Base-by-base conservation (phyloP, 345 rosid species). In the Adansonia digitata region DNA sequence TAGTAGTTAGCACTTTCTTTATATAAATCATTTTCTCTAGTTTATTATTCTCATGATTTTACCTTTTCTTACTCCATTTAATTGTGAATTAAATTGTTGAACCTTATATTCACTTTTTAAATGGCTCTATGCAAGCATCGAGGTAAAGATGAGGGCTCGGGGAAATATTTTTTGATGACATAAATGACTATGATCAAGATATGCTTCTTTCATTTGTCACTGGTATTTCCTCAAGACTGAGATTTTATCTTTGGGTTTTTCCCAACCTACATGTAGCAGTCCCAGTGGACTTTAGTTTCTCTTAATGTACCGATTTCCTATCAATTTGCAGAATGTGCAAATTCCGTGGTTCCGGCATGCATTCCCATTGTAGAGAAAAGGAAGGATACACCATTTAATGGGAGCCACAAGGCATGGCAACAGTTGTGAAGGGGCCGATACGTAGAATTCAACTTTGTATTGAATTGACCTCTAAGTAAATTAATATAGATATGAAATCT, bases 361-460 rank as follows among this genome's bases (percentile, higher is more conserved):
- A 84, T 91, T 79, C 99, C 99, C 34, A 93, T 95, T 64, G 76
- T 95, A 74, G 94, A 90, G 80, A 95, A 79, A 81, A 88, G 97
- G 84, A 95, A 89, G 78, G 93, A 93, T 59, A 90, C 60, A 15
- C 90, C 90, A 7, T 95, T 86, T 72, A 89, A 92, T 7, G 97
- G 93, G 75, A 75, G 81, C 64, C 90, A 95, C 80, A 93, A 91
- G 86, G 98, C 94, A 31, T 95, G 98, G 98, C 99, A 95, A 75
- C 99, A 95, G 76, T 73, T 95, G 79, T 91, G 99, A 14, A 80
- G 99, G 80, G 99, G 99, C 5, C 92, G 99, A 74, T 95, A 93
- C 77, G 98, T 95, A 5, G 98, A 95, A 84, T 95, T 95, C 80
- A 95, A 95, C 86, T 84, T 95, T 97, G 98, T 95, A 88, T 60